A percentile compares a stretch with the other conserved stretches of the same genome.
Evolutionary conservation across 2,329 filamentous ascomycete genomes (phyloP).

Genomic region (Fusarium sororula): DNA sequence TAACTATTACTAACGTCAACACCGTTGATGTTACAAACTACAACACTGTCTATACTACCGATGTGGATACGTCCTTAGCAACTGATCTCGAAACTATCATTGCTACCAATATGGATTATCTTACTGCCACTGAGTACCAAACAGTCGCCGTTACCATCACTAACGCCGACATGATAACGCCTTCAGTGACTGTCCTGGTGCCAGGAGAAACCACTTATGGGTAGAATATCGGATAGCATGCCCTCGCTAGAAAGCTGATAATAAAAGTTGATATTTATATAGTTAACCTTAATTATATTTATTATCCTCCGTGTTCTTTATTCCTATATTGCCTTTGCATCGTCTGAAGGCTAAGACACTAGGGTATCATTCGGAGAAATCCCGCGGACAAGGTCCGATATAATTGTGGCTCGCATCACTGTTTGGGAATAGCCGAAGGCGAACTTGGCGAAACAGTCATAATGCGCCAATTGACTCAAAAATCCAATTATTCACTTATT

Average conservation of each 20-base stretch:
- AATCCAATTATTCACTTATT: rapidly evolving
- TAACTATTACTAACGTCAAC: too few species aligned
- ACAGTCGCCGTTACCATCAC: too few species aligned
- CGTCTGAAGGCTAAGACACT: too few species aligned
- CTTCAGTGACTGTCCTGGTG: rapidly evolving
- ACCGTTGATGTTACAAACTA: too few species aligned
- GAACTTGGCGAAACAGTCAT: too few species aligned
- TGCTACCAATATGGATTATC: too few species aligned
- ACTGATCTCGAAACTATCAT: too few species aligned
- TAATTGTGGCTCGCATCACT: background rate
- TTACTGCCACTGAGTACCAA: rapidly evolving
- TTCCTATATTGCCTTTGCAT: rapidly evolving
- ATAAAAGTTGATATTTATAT: rapidly evolving
- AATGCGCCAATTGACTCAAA: too few species aligned
- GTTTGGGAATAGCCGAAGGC: background rate
- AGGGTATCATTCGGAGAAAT: too few species aligned
- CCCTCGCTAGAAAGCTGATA: rapidly evolving
- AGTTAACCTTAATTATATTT: rapidly evolving
- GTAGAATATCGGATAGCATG: too few species aligned
- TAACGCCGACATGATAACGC: rapidly evolving
- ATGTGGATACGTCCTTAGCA: rapidly evolving
- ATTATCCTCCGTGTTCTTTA: rapidly evolving
- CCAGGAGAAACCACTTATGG: rapidly evolving
- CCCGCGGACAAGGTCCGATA: background rate
- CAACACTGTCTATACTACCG: too few species aligned